These are phyloP conservation scores for Coemansia nantahalensis DNA, from an alignment of 192 early-diverging fungal species.

Conservation along the genomic window DNA sequence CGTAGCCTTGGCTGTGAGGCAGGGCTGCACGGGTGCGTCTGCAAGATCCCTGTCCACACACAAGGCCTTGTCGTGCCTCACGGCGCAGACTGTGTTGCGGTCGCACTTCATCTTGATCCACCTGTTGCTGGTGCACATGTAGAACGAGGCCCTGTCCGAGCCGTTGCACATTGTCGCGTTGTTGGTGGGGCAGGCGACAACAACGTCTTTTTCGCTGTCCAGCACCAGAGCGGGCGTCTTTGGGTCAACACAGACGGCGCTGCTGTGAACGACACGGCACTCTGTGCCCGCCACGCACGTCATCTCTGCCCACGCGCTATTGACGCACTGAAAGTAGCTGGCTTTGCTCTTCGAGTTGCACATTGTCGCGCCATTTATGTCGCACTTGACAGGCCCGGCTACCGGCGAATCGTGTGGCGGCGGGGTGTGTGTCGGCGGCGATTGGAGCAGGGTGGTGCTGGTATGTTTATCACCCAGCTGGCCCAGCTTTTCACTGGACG, in stretches of 20 bases:
- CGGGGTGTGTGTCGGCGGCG: background rate
- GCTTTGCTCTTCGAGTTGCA: constrained; percentile 15
- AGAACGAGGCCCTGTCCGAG: constrained; percentile 20
- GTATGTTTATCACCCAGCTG: no score
- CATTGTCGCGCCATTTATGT: constrained; percentile 21
- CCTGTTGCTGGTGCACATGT: constrained; percentile 24
- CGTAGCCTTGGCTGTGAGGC: constrained; percentile 19
- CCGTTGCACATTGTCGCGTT: constrained; percentile 43
- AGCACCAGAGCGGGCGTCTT: constrained; percentile 11
- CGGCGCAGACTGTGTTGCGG: constrained; percentile 33
- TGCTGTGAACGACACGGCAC: constrained; percentile 29
- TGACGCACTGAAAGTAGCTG: constrained; percentile 29
- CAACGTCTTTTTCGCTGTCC: background rate
- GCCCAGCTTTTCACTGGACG: no score
- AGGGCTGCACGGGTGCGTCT: constrained; percentile 26
- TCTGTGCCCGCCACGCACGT: constrained; percentile 22
- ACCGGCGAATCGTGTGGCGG: background rate
- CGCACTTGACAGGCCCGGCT: constrained; percentile 6
- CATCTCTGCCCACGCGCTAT: constrained; percentile 25
- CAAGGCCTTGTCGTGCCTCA: constrained; percentile 17
- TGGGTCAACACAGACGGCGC: constrained; percentile 34
- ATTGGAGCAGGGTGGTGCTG: background rate
- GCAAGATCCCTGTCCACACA: constrained; percentile 34
- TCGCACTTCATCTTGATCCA: constrained; percentile 46
- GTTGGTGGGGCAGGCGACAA: constrained; percentile 18